phyloP scores from a whole-genome alignment of 345 rosid species.

The Hibiscus tridactylites region DNA sequence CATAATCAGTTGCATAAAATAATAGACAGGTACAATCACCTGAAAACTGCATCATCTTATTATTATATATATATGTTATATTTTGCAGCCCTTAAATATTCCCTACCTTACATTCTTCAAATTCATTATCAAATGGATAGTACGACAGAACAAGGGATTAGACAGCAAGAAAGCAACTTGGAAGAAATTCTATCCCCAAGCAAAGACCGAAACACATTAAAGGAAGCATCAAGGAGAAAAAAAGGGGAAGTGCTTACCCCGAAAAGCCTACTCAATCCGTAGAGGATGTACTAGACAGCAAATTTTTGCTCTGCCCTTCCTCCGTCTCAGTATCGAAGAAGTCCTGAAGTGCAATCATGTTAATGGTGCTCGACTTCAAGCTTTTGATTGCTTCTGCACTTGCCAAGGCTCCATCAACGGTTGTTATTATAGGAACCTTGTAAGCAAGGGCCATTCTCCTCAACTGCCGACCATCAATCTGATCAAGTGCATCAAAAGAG shows the following conservation, averaged over 20 bases:
- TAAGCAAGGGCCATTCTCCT: slow-evolving; percentile 94
- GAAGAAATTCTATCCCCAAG: background rate
- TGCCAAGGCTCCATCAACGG: slow-evolving; percentile 87
- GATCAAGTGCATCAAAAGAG: slow-evolving; percentile 78
- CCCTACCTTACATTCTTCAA: background rate
- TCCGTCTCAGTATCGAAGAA: slow-evolving; percentile 41
- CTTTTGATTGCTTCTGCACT: slow-evolving; percentile 80
- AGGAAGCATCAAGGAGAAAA: background rate
- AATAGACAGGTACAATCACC: background rate
- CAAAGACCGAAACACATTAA: background rate
- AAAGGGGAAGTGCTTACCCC: background rate
- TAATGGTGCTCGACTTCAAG: slow-evolving; percentile 50
- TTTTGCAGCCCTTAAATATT: background rate
- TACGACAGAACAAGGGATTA: background rate
- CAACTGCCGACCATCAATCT: slow-evolving; percentile 72
- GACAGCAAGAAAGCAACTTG: background rate
- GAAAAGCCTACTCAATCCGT: slow-evolving; percentile 7
- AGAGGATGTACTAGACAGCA: slow-evolving; percentile 39
- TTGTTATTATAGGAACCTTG: slow-evolving; percentile 86
- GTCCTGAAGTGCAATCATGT: slow-evolving; percentile 86
- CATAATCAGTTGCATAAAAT: background rate
- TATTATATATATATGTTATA: background rate
- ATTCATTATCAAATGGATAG: background rate
- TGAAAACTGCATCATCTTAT: background rate
- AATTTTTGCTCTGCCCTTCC: slow-evolving; percentile 15